Base-by-base conservation (phyloP, 1,284 basidiomycete species). In the Marasmius fiardii region DNA sequence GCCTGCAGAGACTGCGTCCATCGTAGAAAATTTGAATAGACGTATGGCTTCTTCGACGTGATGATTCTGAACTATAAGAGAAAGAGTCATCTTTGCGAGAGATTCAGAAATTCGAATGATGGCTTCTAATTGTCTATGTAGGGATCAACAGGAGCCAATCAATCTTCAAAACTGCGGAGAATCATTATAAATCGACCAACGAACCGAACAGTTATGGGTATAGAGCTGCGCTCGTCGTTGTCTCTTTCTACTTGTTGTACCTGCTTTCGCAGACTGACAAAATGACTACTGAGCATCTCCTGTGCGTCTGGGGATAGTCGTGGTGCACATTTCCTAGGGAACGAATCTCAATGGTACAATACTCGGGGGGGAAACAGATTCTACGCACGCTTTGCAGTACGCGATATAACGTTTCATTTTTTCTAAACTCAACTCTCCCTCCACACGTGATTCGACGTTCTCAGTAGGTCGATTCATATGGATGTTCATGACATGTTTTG, bases 11-110 rank as follows among this genome's bases (percentile, higher is more conserved):
- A 99, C 95, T 23, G 97, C 97, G 70, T 99, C 94, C 96, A 99
- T 98, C 1, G 97, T 99, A 16, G 95, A 98, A 73, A 90, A 97
- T 65, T 97, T 98, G 87, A 99, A 99, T 24, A 99, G 75, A 5
- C 97, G 87, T 66, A 99, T 98, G 4, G 97, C 93, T 72, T 99
- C 97, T 69, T 99, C 95, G 34, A 99, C 97, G 64, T 99, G 96
- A 69, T 98, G 90, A 57, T 90, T 88, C 63, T 88, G 85, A 4
- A 99, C 97, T 3, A 88, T 82, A 0, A 93, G 82, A 1, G 89
- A 88, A 20, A 99, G 80, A 0, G 93, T 95, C 72, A 99, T 83
- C 70, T 99, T 99, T 28, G 96, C 95, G 16, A 98, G 78, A 2
- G 95, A 90, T 71, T 99, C 97, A 4, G 95, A 98, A 67, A 99